Base-by-base conservation (phyloP, 495 filamentous ascomycete genomes). In the Sphaerosporella brunnea region DNA sequence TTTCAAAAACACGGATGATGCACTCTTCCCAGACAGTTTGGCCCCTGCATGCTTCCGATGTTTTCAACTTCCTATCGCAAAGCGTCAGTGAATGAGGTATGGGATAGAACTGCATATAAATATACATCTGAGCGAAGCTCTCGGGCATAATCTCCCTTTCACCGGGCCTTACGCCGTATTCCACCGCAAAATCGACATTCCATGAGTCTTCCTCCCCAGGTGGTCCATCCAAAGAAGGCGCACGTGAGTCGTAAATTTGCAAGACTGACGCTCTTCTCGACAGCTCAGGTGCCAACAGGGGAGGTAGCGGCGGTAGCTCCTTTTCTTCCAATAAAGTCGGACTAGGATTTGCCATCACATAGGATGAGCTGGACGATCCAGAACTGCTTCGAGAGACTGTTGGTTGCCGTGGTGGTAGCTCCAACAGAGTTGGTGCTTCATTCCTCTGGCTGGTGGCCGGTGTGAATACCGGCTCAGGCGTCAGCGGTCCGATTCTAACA, bases 81-180 rank as follows among this genome's bases (percentile, higher is more conserved):
- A 46, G 18, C 23, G 30, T 21, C 48, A n/a, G 15, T 20, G 20
- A 18, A 0, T 3, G 28, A 32, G 28, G 7, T 37, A 18, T 38
- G 35, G 16, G 19, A 43, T 18, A 5, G 36, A 39, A 9, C 23
- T 3, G 21, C 36, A 44, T 15, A 8, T 19, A 23, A 28, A 38
- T 36, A 40, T 37, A 57, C 54, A 57, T 49, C 23, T 28, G 13
- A 19, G 32, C 38, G 19, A 56, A 51, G 2, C 37, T 21, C 35
- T 57, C 44, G 18, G 52, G 50, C 56, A 59, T 51, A 38, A 59
- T 35, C 43, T 58, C 56, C 18, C 21, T 42, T 36, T 59, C 56
- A 25, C 55, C 56, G 7, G 40, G 47, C 28, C 28, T 47, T n/a
- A 48, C 51, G 24, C 51, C 55, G 24, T 53, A 46, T 4, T 59